Evolutionary conservation across 1,284 basidiomycete genomes (phyloP), one percentile per base, ranked within the genome.

Genomic region (Ceratobasidium papillatum): DNA sequence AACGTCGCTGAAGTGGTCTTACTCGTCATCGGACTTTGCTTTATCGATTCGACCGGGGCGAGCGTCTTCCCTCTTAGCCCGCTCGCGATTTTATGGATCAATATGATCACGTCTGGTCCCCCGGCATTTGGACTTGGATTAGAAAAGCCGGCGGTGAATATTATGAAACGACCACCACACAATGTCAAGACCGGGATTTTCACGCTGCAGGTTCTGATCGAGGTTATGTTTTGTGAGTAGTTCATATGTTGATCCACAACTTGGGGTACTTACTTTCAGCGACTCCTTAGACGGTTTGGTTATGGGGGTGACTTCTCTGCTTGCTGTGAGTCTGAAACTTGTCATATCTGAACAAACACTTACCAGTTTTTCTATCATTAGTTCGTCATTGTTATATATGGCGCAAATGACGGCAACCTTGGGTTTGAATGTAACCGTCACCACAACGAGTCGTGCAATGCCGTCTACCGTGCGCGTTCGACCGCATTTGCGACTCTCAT

Each of bases 41-140:
- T 92, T 84, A 85, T 88, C 78, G 90, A 91, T 78, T 79, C 82
- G 1, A 80, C 84, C 73, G 82, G 84, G 0, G 81, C 85, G 51
- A 87, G 88, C 32, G 89, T 92, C n/a, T 92, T 91, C 82, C 91
- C 91, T 0, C 82, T 92, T 11, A 87, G 87, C 11, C 90, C 90
- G 19, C 85, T 92, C 43, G 88, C 86, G 36, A 87, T 91, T 25
- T 84, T 93, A 0, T 76, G 63, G 66, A 71, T 77, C 27, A 71
- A 83, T 79, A 84, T 82, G 1, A 80, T 84, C 51, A 86, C 87
- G 3, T 85, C 86, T 64, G 85, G 86, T 22, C 86, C 86, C 4
- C 87, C 87, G 32, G 88, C 88, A 1, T 85, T 90, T 74, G 89
- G 88, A 1, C 84, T 90, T 19, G 89, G 88, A 58, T 81, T 91